Evolutionary conservation across 2,329 filamentous ascomycete genomes (phyloP).

Genomic region (Zymoseptoria ardabiliae): DNA sequence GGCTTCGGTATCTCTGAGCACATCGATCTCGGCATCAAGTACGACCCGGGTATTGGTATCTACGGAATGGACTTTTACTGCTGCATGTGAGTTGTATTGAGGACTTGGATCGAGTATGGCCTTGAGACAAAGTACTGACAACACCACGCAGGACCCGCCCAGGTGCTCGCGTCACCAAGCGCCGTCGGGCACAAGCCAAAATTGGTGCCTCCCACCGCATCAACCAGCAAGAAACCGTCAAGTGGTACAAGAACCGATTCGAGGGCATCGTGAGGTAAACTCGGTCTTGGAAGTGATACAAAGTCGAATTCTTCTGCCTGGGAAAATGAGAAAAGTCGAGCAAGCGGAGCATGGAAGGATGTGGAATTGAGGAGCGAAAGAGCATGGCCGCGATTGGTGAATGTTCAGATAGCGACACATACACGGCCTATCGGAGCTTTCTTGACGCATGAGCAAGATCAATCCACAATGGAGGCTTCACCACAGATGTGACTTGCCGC

Average conservation of each 20-base stretch:
- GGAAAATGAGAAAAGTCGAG: neutral
- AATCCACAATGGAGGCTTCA: constrained; percentile 30
- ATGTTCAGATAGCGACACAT: constrained; percentile 23
- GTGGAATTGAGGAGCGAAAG: constrained; percentile 20
- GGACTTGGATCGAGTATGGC: neutral
- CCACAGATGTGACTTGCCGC: constrained; percentile 25
- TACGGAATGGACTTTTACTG: constrained; percentile 99
- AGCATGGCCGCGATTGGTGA: constrained; percentile 19
- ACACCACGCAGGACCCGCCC: constrained; percentile 65
- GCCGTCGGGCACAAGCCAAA: constrained; percentile 78
- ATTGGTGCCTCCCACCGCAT: constrained; percentile 89
- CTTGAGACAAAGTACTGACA: constrained; percentile 6
- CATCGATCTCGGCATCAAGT: constrained; percentile 99
- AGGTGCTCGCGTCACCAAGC: constrained; percentile 94
- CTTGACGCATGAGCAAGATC: constrained; percentile 30
- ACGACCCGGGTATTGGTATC: constrained; percentile 96
- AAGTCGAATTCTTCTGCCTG: constrained; percentile 6
- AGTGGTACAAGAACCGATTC: constrained; percentile 96
- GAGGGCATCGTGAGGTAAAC: constrained; percentile 97
- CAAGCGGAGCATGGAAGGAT: constrained; percentile 7
- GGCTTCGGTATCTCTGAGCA: constrained; percentile 99
- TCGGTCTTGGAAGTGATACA: constrained; percentile 15
- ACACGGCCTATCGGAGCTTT: constrained; percentile 33
- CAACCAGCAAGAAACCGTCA: constrained; percentile 89
- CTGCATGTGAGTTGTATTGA: constrained; percentile 69